Evolutionary conservation across 2,329 filamentous ascomycete species (phyloP).

Genomic region (Penicillium palitans): DNA sequence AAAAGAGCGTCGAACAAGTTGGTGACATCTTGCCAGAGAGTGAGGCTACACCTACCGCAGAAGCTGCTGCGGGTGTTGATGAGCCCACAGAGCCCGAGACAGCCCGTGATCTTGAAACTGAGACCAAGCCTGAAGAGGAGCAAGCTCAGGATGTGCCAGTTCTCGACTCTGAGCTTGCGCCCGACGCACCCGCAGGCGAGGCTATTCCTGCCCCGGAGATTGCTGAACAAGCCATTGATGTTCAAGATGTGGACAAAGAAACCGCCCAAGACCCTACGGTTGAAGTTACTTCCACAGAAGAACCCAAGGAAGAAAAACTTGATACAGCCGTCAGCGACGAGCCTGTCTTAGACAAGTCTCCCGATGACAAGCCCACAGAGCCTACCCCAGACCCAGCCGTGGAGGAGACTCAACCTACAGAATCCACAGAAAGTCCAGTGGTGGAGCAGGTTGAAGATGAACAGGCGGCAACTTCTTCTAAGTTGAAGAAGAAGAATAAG

Average conservation of each 20-base stretch:
- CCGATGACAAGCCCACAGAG: slow-evolving; percentile 2
- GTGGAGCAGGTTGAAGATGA: slow-evolving; percentile 2
- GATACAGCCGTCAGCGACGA: not conserved
- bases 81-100: not conserved
- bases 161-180: not conserved
- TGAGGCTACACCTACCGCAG: not conserved
- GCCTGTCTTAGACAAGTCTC: not conserved
- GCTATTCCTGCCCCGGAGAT: not conserved
- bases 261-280: not conserved
- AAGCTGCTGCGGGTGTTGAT: not conserved
- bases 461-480: not conserved
- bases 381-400: not conserved
- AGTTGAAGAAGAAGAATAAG: slow-evolving; percentile 26
- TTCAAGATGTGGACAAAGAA: not conserved
- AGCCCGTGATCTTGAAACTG: not conserved
- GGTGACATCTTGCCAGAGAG: not conserved
- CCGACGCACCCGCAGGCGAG: slow-evolving; percentile 1
- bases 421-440: not conserved
- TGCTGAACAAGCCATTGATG: slow-evolving; percentile 1
- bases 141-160: not conserved
- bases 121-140: not conserved
- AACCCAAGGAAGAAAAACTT: not conserved
- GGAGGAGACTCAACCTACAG: not conserved
- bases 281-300: not conserved
- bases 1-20: slow-evolving; percentile 1